Evolutionary conservation across 495 filamentous ascomycete genomes (phyloP), one percentile per base, ranked within the genome.

Genomic region (Rostrohypoxylon terebratum): DNA sequence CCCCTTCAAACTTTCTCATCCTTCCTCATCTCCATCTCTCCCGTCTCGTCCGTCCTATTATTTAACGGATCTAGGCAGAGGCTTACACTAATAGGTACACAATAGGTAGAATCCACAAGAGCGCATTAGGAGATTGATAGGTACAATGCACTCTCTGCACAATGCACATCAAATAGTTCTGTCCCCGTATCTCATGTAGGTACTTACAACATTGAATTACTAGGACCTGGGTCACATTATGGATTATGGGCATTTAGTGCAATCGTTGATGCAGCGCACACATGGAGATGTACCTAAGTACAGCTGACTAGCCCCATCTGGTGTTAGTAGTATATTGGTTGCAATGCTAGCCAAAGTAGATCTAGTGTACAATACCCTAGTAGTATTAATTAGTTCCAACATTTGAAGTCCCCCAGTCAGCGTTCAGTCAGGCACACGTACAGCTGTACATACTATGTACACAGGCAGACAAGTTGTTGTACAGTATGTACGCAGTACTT

Each of bases 401-500:
- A n/a, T n/a, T n/a, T n/a, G n/a, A n/a, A n/a, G n/a, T n/a, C n/a
- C 38, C 6, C 6, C 14, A 42, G 36, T 60, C 69, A 67, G 57
- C 63, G 69, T 63, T 72, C 63, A 62, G 59, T 54, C 64, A 68
- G 69, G 69, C 59, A 72, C 64, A 64, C 45, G 20, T 55, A 51
- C 50, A 58, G 23, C 54, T n/a, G 59, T 23, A n/a, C n/a, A n/a
- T n/a, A n/a, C n/a, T n/a, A n/a, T n/a, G n/a, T n/a, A n/a, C n/a
- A n/a, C n/a, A n/a, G n/a, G n/a, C n/a, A 40, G 23, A 58, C 28
- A 72, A 59, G 48, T 54, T 59, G 16, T 44, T 2, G 36, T 8
- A 34, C 8, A 34, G 4, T 34, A 34, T 3, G 33, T 34, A 40
- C 2, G 36, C 13, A n/a, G n/a, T n/a, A n/a, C n/a, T n/a, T 60